Conservation (phyloP, 2,329 filamentous ascomycete genomes). For the Calonectria pteridis region DNA sequence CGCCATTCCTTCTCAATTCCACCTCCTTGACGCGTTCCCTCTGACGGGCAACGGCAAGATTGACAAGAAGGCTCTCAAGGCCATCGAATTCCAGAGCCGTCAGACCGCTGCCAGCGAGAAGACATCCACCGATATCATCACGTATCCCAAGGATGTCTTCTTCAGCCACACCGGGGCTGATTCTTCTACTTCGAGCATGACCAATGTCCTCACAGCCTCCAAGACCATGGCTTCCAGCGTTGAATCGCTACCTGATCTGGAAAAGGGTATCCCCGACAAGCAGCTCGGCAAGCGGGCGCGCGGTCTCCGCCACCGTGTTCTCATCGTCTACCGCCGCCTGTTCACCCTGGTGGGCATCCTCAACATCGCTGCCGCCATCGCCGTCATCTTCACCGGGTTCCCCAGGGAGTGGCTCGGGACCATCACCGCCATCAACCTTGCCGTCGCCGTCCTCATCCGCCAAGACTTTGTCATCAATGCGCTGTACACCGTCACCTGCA, state of each 20-base stretch:
- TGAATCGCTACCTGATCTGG: conserved; percentile 45
- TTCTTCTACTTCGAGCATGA: conserved; percentile 46
- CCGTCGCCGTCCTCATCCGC: conserved; percentile 62
- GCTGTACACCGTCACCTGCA: conserved; percentile 61
- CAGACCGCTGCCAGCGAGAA: background rate
- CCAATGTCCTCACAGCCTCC: conserved; percentile 31
- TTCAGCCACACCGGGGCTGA: conserved; percentile 37
- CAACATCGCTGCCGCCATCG: conserved; percentile 62
- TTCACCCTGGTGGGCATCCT: conserved; percentile 66
- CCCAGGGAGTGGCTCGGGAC: conserved; percentile 54
- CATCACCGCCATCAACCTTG: conserved; percentile 62
- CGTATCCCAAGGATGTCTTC: conserved; percentile 26
- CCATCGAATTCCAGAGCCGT: background rate
- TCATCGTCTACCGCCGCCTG: conserved; percentile 68
- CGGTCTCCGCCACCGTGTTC: conserved; percentile 56
- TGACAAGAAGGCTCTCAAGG: conserved; percentile 60
- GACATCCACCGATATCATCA: background rate
- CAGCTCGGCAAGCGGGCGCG: conserved; percentile 53
- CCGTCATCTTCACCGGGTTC: conserved; percentile 53
- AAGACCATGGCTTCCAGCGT: conserved; percentile 32
- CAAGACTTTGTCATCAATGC: conserved; percentile 67
- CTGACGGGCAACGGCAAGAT: conserved; percentile 69
- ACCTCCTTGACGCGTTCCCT: conserved; percentile 57
- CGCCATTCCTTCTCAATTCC: conserved; percentile 61
- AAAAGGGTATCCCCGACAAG: conserved; percentile 56